A percentile compares a stretch with the other conserved stretches of the same genome.
Evolutionary conservation across 2,329 filamentous ascomycete species (phyloP).

Genomic region (Neonectria magnoliae): DNA sequence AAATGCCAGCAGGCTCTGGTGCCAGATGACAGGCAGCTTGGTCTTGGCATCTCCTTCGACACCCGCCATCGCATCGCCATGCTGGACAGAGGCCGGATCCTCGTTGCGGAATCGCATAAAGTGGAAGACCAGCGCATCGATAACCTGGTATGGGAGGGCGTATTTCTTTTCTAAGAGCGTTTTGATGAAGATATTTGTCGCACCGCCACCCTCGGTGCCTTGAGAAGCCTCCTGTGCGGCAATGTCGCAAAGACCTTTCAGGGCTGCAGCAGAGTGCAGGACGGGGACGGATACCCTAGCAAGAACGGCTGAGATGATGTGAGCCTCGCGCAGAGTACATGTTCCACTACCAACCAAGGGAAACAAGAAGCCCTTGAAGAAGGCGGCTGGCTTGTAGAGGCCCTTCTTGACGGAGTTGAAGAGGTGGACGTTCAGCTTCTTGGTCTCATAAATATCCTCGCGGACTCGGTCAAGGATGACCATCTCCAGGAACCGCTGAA

Average conservation of each 20-base stretch:
- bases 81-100: constrained; percentile 66
- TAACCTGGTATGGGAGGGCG: constrained; percentile 91
- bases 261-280: constrained; percentile 88
- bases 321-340: constrained; percentile 92
- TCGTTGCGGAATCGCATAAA: constrained; percentile 87
- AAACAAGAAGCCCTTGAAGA: constrained; percentile 97
- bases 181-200: constrained; percentile 95
- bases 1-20: constrained; percentile 92
- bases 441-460: constrained; percentile 91
- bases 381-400: constrained; percentile 92
- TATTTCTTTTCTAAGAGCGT: constrained; percentile 96
- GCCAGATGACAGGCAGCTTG: constrained; percentile 93
- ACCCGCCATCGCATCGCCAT: constrained; percentile 63
- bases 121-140: constrained; percentile 95
- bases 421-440: constrained; percentile 94
- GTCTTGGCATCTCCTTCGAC: constrained; percentile 60
- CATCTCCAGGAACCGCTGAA: constrained; percentile 86
- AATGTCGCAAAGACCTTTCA: constrained; percentile 94
- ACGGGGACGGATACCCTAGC: constrained; percentile 88
- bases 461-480: constrained; percentile 91
- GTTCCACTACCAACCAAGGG: constrained; percentile 85
- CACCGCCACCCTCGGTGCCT: constrained; percentile 85
- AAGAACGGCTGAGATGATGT: constrained; percentile 89
- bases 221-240: constrained; percentile 87
- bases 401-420: constrained; percentile 93